Evolutionary conservation across 2,329 filamentous ascomycete species (phyloP), one percentile per base, ranked within the genome.

Genomic region (Colletotrichum euphorbiae): DNA sequence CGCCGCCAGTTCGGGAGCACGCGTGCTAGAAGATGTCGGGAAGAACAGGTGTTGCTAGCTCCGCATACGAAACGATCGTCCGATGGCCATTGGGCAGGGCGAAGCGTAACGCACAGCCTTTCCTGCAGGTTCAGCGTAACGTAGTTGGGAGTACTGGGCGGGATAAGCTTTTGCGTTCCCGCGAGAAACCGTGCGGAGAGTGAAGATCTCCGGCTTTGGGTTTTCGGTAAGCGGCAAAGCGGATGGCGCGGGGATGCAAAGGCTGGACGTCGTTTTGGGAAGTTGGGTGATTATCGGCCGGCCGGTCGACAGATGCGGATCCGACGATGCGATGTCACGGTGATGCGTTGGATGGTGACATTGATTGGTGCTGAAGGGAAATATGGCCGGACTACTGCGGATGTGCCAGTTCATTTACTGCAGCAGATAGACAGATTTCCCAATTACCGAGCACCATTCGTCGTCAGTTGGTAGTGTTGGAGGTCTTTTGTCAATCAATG

Each of bases 1-100:
- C 21, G 4, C 21, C 21, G 24, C 36, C 36, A 38, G 9, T 38
- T 38, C 9, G 13, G 13, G 13, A 12, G 33, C 33, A 36, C 6
- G 33, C 7, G 6, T 36, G 33, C 33, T 38, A 38, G 36, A 38
- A 38, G 3, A 45, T 52, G n/a, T 57, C 50, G 57, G 69, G 56
- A 51, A 61, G 61, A 64, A 65, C 56, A 33, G 54, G 55, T 69
- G 50, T 57, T 43, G 61, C 45, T 45, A 62, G 48, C 61, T 62
- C 62, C 33, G 48, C 61, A 64, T 69, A 51, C 51, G 61, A 70
- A 61, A 70, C 66, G 66, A 59, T 67, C 64, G 52, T 67, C 64
- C 64, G 64, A 67, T 64, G 51, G n/a, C 43, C 36, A 36, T 12
- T 15, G 12, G 33, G 9, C 36, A 15, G 45, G 60, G 24, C 24